Evolutionary conservation across 805 yeast genomes (phyloP).

Genomic region (Barnettozyma californica): DNA sequence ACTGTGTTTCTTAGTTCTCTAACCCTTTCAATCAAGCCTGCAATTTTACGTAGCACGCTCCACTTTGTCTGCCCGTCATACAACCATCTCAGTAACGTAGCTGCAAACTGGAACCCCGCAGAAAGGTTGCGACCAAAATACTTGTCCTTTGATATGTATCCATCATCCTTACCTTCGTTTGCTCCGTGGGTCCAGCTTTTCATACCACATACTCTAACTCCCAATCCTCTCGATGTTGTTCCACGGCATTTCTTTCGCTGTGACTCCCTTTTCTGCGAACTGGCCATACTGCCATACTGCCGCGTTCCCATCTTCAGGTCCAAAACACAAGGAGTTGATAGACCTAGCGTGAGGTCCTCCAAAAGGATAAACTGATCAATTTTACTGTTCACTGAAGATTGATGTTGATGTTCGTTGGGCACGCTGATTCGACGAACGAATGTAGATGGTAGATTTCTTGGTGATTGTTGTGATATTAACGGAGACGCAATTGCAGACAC

Average conservation of each 20-base stretch:
- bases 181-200: slow-evolving; percentile 63
- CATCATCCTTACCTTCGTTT: slow-evolving; percentile 14
- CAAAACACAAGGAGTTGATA: slow-evolving; percentile 82
- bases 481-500: slow-evolving; percentile 19
- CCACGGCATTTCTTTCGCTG: slow-evolving; percentile 75
- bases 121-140: slow-evolving; percentile 81
- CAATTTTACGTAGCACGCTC: slow-evolving; percentile 63
- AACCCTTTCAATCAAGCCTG: slow-evolving; percentile 55
- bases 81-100: slow-evolving; percentile 66
- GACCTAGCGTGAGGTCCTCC: slow-evolving; percentile 84
- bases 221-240: slow-evolving; percentile 78
- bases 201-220: slow-evolving; percentile 93
- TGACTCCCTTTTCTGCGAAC: slow-evolving; percentile 60
- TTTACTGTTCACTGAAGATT: slow-evolving; percentile 23
- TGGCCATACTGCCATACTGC: slow-evolving; percentile 95
- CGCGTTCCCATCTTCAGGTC: slow-evolving; percentile 98
- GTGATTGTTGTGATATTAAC: slow-evolving; percentile 8
- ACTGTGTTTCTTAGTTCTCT: slow-evolving; percentile 55
- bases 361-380: slow-evolving; percentile 79
- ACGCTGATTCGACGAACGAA: slow-evolving; percentile 5
- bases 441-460: slow-evolving; percentile 15
- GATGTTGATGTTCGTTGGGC: neutral
- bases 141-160: slow-evolving; percentile 73
- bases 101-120: slow-evolving; percentile 72
- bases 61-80: slow-evolving; percentile 62